Conservation (phyloP, 371 early-diverging fungal genomes). For the Syncephalis plumigaleata region DNA sequence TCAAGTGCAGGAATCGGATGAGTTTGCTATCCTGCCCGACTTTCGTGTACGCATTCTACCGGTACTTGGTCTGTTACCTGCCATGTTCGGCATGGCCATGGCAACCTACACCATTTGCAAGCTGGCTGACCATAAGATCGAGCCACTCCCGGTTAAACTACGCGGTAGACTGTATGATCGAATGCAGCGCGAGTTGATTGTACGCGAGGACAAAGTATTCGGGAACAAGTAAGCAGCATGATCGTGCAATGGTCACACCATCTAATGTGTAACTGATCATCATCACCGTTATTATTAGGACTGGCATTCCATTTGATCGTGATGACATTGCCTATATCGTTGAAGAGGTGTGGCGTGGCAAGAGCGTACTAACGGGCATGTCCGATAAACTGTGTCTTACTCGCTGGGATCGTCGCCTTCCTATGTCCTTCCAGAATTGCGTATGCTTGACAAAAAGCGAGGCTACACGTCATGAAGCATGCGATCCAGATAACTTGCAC, state of each 20-base stretch:
- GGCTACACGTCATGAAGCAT: slow-evolving; percentile 32
- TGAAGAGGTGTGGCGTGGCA: slow-evolving; percentile 80
- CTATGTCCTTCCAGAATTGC: slow-evolving; percentile 48
- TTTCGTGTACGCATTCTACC: slow-evolving; percentile 75
- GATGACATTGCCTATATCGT: slow-evolving; percentile 67
- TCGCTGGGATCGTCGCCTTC: slow-evolving; percentile 55
- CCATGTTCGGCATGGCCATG: slow-evolving; percentile 85
- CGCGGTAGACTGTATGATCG: slow-evolving; percentile 54
- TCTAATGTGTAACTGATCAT: too few relatives aligned
- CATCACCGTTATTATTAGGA: slow-evolving; percentile 3
- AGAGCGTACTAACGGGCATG: slow-evolving; percentile 54
- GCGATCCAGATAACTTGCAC: not conserved
- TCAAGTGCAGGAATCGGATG: slow-evolving; percentile 62
- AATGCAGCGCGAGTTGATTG: slow-evolving; percentile 51
- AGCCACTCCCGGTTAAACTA: slow-evolving; percentile 66
- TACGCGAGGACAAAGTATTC: slow-evolving; percentile 33
- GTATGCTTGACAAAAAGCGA: slow-evolving; percentile 71
- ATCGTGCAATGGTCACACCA: too few relatives aligned
- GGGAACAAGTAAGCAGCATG: slow-evolving; percentile 26
- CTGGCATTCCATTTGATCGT: slow-evolving; percentile 33
- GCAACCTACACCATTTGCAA: slow-evolving; percentile 67
- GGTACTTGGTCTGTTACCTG: slow-evolving; percentile 71
- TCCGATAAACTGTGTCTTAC: slow-evolving; percentile 53
- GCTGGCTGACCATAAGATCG: slow-evolving; percentile 55
- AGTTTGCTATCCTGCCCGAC: slow-evolving; percentile 76